Evolutionary conservation across 345 rosid species (phyloP).

Genomic region (Citrus glauca): DNA sequence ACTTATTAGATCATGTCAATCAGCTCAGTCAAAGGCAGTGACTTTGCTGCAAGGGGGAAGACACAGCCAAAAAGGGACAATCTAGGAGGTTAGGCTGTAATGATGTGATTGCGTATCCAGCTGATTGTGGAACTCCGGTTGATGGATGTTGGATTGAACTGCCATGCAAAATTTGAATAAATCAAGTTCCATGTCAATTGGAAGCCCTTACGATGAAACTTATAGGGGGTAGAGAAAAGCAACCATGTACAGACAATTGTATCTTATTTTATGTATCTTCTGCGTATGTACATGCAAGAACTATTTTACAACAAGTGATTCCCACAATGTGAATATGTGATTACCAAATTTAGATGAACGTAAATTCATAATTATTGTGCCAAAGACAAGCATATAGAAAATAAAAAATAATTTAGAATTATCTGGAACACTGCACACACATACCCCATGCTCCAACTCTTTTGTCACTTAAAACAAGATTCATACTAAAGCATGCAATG

Average conservation of each 20-base stretch:
- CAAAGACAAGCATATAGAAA: background rate
- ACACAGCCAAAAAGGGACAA: conserved; percentile 55
- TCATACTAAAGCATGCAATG: background rate
- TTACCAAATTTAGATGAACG: background rate
- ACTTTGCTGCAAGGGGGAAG: conserved; percentile 53
- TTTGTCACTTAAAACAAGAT: background rate
- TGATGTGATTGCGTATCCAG: conserved; percentile 54
- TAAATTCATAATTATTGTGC: background rate
- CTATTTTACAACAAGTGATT: background rate
- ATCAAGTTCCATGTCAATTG: background rate
- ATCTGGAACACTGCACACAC: background rate
- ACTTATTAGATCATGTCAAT: conserved; percentile 11
- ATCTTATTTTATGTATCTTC: background rate
- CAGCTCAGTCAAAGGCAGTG: conserved; percentile 41
- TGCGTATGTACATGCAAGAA: background rate
- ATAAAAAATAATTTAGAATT: background rate
- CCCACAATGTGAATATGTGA: background rate
- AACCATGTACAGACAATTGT: background rate
- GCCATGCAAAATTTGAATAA: conserved; percentile 14
- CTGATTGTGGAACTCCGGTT: conserved; percentile 60
- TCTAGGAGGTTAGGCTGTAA: conserved; percentile 68
- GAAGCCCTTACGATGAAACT: background rate
- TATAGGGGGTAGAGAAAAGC: background rate
- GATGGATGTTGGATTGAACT: conserved; percentile 69
- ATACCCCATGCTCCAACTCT: background rate